Conservation (phyloP, 139 green algal genomes). For the Picochlorum sp. region DNA sequence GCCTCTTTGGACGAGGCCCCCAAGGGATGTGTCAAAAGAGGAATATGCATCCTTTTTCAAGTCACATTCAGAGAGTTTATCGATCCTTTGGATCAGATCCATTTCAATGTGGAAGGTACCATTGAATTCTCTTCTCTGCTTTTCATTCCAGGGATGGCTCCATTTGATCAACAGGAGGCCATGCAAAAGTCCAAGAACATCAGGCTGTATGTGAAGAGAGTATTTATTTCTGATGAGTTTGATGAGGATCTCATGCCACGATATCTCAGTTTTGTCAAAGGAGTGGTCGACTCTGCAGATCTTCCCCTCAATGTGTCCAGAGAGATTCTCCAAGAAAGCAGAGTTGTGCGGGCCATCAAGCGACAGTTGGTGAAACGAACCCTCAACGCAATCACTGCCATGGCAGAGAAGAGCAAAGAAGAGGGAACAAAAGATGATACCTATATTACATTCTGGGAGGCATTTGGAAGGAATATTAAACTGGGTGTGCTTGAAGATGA, state of each 20-base stretch:
- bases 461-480: conserved; percentile 73
- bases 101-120: conserved; percentile 94
- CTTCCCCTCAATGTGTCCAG: conserved; percentile 95
- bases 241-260: conserved; percentile 93
- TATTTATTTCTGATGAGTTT: conserved; percentile 98
- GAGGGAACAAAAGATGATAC: conserved; percentile 59
- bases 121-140: conserved; percentile 94
- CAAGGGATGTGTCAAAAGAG: conserved; percentile 68
- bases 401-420: conserved; percentile 47
- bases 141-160: conserved; percentile 94
- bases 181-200: conserved; percentile 56
- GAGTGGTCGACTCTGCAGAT: conserved; percentile 92
- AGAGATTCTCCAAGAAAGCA: conserved; percentile 92
- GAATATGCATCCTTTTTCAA: conserved; percentile 98
- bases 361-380: conserved; percentile 84
- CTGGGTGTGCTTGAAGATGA: conserved; percentile 89
- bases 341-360: conserved; percentile 84
- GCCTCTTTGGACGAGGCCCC: conserved; percentile 83
- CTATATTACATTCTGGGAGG: conserved; percentile 82
- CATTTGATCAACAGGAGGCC: conserved; percentile 82
- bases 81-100: conserved; percentile 57
- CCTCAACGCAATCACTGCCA: conserved; percentile 86
- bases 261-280: conserved; percentile 86
- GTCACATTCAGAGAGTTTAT: conserved; percentile 74
- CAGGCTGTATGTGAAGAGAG: conserved; percentile 92